These are phyloP conservation scores for Viridothelium virens DNA, from an alignment of 495 filamentous ascomycete species.

Conservation along the genomic window DNA sequence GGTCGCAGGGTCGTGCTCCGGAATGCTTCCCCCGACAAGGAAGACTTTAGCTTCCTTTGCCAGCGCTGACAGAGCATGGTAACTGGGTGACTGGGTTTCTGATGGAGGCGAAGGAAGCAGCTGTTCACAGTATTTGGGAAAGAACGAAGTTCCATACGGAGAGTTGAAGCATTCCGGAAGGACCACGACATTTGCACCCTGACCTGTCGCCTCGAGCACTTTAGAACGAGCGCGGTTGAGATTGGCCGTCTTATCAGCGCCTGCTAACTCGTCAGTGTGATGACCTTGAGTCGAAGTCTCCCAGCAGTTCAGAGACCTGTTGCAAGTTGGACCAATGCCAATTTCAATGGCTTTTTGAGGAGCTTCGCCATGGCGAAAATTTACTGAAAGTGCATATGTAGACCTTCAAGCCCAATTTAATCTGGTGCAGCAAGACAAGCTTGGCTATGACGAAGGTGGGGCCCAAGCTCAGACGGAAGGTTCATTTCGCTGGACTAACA, in stretches of 20 bases:
- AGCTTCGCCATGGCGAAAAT: slow-evolving; percentile 30
- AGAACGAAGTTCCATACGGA: slow-evolving; percentile 86
- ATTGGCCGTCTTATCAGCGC: slow-evolving; percentile 76
- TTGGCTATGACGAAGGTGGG: too few relatives aligned
- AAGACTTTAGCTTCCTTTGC: slow-evolving; percentile 67
- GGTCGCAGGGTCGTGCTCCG: slow-evolving; percentile 56
- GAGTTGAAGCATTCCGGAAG: slow-evolving; percentile 92
- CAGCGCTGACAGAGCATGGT: slow-evolving; percentile 72
- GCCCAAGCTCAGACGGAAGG: too few relatives aligned
- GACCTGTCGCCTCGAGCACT: slow-evolving; percentile 68
- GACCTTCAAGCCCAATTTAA: neutral
- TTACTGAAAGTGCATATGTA: neutral
- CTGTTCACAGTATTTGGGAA: slow-evolving; percentile 84
- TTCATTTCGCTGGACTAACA: too few relatives aligned
- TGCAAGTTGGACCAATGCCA: slow-evolving; percentile 37
- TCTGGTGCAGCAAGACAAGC: neutral
- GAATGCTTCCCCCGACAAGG: slow-evolving; percentile 87
- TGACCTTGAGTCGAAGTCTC: neutral
- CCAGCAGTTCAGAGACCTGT: slow-evolving; percentile 14
- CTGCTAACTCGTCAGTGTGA: slow-evolving; percentile 31
- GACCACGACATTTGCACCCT: slow-evolving; percentile 66
- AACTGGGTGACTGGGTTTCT: slow-evolving; percentile 62
- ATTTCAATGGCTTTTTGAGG: slow-evolving; percentile 40
- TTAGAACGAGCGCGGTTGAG: slow-evolving; percentile 71
- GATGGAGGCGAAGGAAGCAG: slow-evolving; percentile 73